phyloP scores from a whole-genome alignment of 2,329 filamentous ascomycete species.

The Paracoccidioides lutzii region DNA sequence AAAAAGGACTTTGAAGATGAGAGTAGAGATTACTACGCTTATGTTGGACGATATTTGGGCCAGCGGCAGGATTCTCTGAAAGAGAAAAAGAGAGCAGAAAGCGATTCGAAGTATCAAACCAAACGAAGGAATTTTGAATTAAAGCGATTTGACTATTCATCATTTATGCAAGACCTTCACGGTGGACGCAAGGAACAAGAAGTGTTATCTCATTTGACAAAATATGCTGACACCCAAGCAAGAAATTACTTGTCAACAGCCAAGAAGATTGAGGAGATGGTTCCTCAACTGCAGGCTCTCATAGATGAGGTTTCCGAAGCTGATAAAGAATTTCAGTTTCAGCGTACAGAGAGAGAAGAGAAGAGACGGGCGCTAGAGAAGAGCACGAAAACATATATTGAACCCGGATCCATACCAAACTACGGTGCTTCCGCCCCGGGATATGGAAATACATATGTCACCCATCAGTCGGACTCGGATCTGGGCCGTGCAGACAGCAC shows the following conservation, averaged over 20 bases:
- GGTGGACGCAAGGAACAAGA: slow-evolving; percentile 98
- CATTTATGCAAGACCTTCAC: slow-evolving; percentile 98
- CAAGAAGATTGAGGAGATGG: slow-evolving; percentile 72
- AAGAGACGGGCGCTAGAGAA: slow-evolving; percentile 84
- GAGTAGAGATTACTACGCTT: slow-evolving; percentile 95
- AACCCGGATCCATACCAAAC: slow-evolving; percentile 49
- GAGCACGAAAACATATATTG: slow-evolving; percentile 60
- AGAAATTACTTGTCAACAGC: slow-evolving; percentile 68
- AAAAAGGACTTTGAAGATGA: slow-evolving; percentile 98
- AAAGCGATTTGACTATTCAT: slow-evolving; percentile 96
- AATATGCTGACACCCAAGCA: slow-evolving; percentile 83
- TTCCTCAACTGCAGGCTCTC: slow-evolving; percentile 81
- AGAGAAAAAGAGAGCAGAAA: slow-evolving; percentile 90
- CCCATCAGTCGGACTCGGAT: slow-evolving; percentile 52
- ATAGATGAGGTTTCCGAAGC: slow-evolving; percentile 80
- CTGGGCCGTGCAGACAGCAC: slow-evolving; percentile 62
- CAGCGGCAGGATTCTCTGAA: slow-evolving; percentile 92
- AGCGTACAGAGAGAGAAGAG: slow-evolving; percentile 88
- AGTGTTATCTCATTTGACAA: slow-evolving; percentile 84
- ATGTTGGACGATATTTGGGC: slow-evolving; percentile 88
- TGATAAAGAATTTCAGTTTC: slow-evolving; percentile 93
- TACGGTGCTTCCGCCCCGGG: slow-evolving; percentile 23
- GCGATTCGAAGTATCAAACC: slow-evolving; percentile 88
- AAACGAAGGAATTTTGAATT: slow-evolving; percentile 93
- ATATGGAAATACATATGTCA: slow-evolving; percentile 34